These are phyloP conservation scores for Aspergillus fructus DNA, from an alignment of 2,329 filamentous ascomycete genomes.

Conservation along the genomic window DNA sequence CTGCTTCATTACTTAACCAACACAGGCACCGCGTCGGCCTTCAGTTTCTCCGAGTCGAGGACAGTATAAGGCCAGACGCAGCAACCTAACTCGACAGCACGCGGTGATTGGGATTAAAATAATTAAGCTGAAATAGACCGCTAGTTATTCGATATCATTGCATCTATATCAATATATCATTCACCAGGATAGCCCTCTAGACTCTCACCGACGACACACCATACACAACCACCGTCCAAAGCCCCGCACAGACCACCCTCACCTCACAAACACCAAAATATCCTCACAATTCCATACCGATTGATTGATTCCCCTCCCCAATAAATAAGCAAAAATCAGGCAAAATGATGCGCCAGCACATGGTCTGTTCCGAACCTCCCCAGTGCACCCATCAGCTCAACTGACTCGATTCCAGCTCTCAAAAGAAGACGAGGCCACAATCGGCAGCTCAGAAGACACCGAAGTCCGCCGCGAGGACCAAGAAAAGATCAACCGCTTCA, in stretches of 20 bases:
- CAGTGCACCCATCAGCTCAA: not conserved
- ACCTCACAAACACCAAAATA: conserved; percentile 7
- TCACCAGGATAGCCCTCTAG: not conserved
- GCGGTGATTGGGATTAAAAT: too few relatives aligned
- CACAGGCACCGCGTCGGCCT: conserved; percentile 4
- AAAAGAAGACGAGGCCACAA: conserved; percentile 81
- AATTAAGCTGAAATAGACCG: not conserved
- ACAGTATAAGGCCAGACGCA: not conserved
- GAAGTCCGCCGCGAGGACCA: conserved; percentile 96
- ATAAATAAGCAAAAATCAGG: not conserved
- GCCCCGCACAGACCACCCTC: conserved; percentile 9
- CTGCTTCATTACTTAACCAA: conserved; percentile 1
- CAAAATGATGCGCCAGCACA: conserved; percentile 3
- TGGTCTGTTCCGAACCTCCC: not conserved
- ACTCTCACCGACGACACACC: too few relatives aligned
- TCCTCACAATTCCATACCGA: conserved; percentile 1
- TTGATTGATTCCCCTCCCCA: not conserved
- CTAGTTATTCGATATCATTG: not conserved
- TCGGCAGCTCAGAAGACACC: conserved; percentile 70
- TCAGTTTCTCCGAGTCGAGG: conserved; percentile 27
- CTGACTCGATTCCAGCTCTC: conserved; percentile 64
- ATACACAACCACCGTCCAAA: not conserved
- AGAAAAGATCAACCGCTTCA: conserved; percentile 98
- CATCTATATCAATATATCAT: not conserved
- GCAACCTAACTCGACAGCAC: not conserved